Base-by-base conservation (phyloP, 306 rosid species). In the Cucurbita maxima region DNA sequence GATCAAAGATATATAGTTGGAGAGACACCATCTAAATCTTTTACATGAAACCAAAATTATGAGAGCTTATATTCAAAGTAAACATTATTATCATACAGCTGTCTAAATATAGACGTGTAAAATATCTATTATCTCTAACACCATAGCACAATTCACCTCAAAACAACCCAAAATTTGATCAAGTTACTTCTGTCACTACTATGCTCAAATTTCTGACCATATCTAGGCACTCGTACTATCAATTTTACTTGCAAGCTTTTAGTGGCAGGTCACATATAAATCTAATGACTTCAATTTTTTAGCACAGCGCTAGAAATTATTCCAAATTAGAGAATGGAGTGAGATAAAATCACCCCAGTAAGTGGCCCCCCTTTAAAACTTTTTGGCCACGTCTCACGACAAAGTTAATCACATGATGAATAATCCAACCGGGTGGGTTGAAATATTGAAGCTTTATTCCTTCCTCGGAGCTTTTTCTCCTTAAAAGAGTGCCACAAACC, bases 321-420 rank as follows among this genome's bases (percentile, higher is more conserved):
- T n/a, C 34, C 50, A 40, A 40, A 40, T 40, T 63, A 14, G 70
- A 63, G 51, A 63, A 9, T 40, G 14, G 48, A 10, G 20, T 44
- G 2, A 8, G 4, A 36, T 36, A 20, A 37, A 37, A 60, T 9
- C 22, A 44, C 37, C 67, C 67, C 45, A 36, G 44, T 45, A 36
- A 60, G 45, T 60, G 67, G 67, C 22, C 11, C 5, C 12, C 34
- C 34, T 7, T 15, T 18, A 15, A 41, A 18, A 18, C 71, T n/a
- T 64, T 19, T 20, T 2, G 77, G 80, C 82, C 64, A 84, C 74
- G 81, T 67, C 76, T 78, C 84, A 81, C 83, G 84, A 84, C 82
- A 86, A 71, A 66, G 84, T 7, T 57, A 75, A 58, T 68, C 82
- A 74, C 86, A 85, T 85, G 71, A 30, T 30, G 34, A 30, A 30